A percentile compares a stretch with the other conserved stretches of the same genome.
These are phyloP conservation scores for Geotrichum fermentans DNA, from an alignment of 1,139 yeast genomes.

Conservation along the genomic window DNA sequence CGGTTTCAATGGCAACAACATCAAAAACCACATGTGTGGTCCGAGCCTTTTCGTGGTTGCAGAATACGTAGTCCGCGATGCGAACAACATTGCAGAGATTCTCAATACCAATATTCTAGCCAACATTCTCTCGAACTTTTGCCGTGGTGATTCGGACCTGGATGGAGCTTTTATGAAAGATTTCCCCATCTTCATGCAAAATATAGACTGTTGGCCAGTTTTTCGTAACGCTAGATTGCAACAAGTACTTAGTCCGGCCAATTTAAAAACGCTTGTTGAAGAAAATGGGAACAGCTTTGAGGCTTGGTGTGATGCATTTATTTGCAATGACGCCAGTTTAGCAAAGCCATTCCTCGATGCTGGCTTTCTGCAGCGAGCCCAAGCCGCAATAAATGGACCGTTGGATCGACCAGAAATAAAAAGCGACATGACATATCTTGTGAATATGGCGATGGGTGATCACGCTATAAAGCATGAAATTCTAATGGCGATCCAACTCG, in stretches of 20 bases:
- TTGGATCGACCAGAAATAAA: not conserved
- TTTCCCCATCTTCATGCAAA: not conserved
- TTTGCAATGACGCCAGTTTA: not conserved
- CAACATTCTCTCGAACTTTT: not conserved
- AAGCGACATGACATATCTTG: not conserved
- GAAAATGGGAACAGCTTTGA: not conserved
- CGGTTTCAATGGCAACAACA: not conserved
- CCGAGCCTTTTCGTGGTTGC: not conserved
- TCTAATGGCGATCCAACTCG: not conserved
- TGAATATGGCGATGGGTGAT: not conserved
- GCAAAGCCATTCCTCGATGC: not conserved
- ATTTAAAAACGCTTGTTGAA: not conserved
- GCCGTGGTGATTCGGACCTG: not conserved
- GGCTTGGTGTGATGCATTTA: not conserved
- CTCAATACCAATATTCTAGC: not conserved
- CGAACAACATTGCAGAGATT: not conserved
- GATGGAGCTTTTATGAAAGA: not conserved
- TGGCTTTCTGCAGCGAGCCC: not conserved
- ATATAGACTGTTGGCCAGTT: no score
- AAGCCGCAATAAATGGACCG: not conserved
- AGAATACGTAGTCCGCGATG: not conserved
- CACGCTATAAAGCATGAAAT: constrained; percentile 1
- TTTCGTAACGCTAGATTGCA: not conserved
- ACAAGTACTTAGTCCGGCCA: not conserved
- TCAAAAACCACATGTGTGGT: not conserved